A percentile compares a stretch with the other conserved stretches of the same genome.
Evolutionary conservation across 192 early-diverging fungal genomes (phyloP).

Genomic region (Coemansia aciculifera): DNA sequence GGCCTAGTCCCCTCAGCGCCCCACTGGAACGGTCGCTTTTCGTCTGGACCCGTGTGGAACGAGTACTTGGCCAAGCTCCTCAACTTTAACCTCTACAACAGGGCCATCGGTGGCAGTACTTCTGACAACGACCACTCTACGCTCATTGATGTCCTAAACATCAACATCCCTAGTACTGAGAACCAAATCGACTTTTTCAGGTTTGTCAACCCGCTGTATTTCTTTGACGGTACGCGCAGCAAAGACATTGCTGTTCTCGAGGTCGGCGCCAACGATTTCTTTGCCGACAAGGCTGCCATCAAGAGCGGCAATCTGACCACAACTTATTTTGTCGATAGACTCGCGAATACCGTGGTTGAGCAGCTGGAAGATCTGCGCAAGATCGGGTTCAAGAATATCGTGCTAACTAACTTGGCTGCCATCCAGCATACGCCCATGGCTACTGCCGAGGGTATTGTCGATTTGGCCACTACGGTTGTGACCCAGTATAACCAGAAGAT

Average conservation of each 20-base stretch:
- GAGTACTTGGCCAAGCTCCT: slow-evolving; percentile 43
- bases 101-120: slow-evolving; percentile 32
- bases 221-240: slow-evolving; percentile 7
- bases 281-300: slow-evolving; percentile 27
- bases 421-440: slow-evolving; percentile 44
- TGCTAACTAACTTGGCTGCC: slow-evolving; percentile 30
- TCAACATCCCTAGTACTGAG: slow-evolving; percentile 35
- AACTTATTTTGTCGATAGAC: slow-evolving; percentile 22
- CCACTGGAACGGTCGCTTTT: slow-evolving; percentile 40
- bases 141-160: slow-evolving; percentile 11
- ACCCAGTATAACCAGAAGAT: slow-evolving; percentile 25
- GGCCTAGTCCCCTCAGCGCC: slow-evolving; percentile 23
- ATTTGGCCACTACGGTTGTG: slow-evolving; percentile 22
- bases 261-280: slow-evolving; percentile 39
- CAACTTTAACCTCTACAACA: slow-evolving; percentile 22
- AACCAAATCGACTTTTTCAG: slow-evolving; percentile 40
- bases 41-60: slow-evolving; percentile 35
- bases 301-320: slow-evolving; percentile 13
- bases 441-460: slow-evolving; percentile 11
- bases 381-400: slow-evolving; percentile 43
- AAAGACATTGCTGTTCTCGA: slow-evolving; percentile 35
- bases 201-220: slow-evolving; percentile 16
- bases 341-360: neutral
- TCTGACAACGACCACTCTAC: slow-evolving; percentile 25
- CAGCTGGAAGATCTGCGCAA: slow-evolving; percentile 34